Conservation (phyloP, 805 yeast genomes). For the Candida coleopterorum region DNA sequence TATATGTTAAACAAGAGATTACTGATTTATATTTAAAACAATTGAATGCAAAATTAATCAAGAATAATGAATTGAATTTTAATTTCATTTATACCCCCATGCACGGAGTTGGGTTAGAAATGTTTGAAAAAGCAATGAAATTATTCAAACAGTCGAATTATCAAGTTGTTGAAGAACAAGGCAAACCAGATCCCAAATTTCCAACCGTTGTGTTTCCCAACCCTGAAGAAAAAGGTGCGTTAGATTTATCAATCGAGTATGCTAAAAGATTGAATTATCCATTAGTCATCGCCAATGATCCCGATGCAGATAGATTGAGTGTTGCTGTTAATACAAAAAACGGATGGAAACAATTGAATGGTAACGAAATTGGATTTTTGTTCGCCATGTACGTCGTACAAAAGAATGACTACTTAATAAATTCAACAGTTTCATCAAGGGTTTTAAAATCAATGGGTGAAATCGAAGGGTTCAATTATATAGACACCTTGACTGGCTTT, state of each 20-base stretch:
- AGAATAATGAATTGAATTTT: constrained; percentile 21
- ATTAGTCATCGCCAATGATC: constrained; percentile 85
- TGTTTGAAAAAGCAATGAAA: constrained; percentile 41
- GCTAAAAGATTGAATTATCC: constrained; percentile 51
- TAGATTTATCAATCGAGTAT: constrained; percentile 58
- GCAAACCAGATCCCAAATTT: constrained; percentile 76
- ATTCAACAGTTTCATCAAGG: constrained; percentile 91
- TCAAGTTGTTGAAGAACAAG: constrained; percentile 54
- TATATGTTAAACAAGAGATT: constrained; percentile 38
- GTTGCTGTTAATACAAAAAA: constrained; percentile 56
- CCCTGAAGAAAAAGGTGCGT: constrained; percentile 93
- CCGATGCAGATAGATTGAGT: constrained; percentile 94
- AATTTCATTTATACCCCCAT: constrained; percentile 83
- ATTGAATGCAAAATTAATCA: constrained; percentile 26
- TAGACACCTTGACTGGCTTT: constrained; percentile 91
- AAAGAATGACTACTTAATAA: constrained; percentile 52
- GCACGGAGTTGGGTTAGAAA: constrained; percentile 88
- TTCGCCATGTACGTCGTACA: constrained; percentile 66
- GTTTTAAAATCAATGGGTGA: constrained; percentile 67
- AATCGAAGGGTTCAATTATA: constrained; percentile 53
- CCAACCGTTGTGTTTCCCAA: constrained; percentile 88
- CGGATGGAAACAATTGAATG: constrained; percentile 76
- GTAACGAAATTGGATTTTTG: constrained; percentile 84
- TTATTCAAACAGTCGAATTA: constrained; percentile 27
- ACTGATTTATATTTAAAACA: constrained; percentile 35